Base-by-base conservation (phyloP, 2,329 filamentous ascomycete genomes). In the Stachybotrys elegans region DNA sequence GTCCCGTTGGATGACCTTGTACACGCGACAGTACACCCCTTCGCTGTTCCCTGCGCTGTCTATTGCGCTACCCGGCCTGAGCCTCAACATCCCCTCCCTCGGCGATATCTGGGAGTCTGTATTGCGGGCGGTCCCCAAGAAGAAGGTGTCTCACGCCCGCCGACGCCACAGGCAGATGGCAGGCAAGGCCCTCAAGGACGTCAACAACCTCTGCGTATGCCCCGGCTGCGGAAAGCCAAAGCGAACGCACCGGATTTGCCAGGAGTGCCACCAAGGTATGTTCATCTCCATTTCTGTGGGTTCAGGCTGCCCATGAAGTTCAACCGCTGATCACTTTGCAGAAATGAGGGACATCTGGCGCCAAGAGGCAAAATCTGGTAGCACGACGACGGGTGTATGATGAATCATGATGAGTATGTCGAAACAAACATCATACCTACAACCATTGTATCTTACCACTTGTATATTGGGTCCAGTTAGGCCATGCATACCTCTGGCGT, bases 141-240 rank as follows among this genome's bases (percentile, higher is more conserved):
- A 95, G 73, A 98, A 97, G 79, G 94, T 90, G 25, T 96, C 92
- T 34, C 89, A 98, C 67, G 88, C 88, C 74, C 95, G 93, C 73
- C 95, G 90, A 76, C 80, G 93, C 56, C 84, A 90, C 61, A 82
- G 94, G 58, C 90, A 95, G 62, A 86, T 97, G 84, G 92, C 91
- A 20, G 93, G 93, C 59, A 98, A 98, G 71, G 92, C 84, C 36
- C 68, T 98, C 56, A 88, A 95, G 70, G 93, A 98, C 62, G 83
- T 95, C 46, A 93, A 86, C 51, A 79, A 81, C 43, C 70, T 98
- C 55, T 95, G 90, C 71, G 88, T 82, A 60, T 98, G 93, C 63
- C 87, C 92, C 1, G 88, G 83, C 13, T 98, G 93, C 58, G 94
- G 93, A 40, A 79, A 86, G 61, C 71, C 82, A 21, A 98, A 98